Evolutionary conservation across 2,329 filamentous ascomycete genomes (phyloP), one percentile per base, ranked within the genome.

Genomic region (Xylariaceae sp.): DNA sequence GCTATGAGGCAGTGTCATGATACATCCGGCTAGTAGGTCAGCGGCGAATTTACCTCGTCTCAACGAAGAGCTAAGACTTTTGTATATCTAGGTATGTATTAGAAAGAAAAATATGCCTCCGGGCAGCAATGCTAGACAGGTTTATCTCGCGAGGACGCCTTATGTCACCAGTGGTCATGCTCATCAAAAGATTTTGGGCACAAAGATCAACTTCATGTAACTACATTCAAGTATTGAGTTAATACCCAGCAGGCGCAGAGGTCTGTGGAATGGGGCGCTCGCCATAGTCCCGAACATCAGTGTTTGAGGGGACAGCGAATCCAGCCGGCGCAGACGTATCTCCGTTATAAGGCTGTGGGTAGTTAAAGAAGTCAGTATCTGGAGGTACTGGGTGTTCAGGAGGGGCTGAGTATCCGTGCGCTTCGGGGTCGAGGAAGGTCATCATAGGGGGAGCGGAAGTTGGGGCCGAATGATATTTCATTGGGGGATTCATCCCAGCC

Each of bases 1-100:
- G 73, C 67, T 82, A 50, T 81, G 47, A 60, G 17, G 4, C 6
- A 31, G n/a, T 19, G 19, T 8, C n/a, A 11, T 24, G 3, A 17
- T 3, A 11, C 16, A 24, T 26, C 5, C 19, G 11, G 8, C 11
- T 9, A 6, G 50, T 23, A 28, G 17, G 12, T 29, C 17, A 6
- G 16, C n/a, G 43, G 16, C 6, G 16, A 45, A 8, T 9, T 8
- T 39, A 26, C 3, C n/a, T n/a, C n/a, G 36, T 16, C 8, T 50
- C 16, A 21, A n/a, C 26, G 34, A 49, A 33, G 45, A 43, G 24
- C 19, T 7, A 12, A n/a, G 33, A 23, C 23, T 23, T 16, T 37
- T 19, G n/a, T 6, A 37, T 17, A 8, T 14, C 5, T 31, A 21
- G 48, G 19, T 39, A 34, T 51, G 23, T 51, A 34, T 41, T 41